Evolutionary conservation across 2,329 filamentous ascomycete species (phyloP), one percentile per base, ranked within the genome.

Genomic region (Ophiostoma sp.): DNA sequence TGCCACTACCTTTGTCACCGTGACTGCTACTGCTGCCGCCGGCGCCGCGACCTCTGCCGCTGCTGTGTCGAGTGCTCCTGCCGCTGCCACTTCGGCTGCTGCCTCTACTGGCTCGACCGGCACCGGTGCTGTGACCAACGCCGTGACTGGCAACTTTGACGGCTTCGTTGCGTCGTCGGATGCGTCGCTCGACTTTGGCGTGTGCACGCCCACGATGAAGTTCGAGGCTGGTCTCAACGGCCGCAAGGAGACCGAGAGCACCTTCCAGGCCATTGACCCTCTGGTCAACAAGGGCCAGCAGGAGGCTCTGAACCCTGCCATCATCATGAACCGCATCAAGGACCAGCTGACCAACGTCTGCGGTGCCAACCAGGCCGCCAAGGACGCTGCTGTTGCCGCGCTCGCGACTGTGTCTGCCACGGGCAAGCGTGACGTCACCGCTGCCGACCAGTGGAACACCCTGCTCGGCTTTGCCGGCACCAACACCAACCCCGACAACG

Each of bases 321-420:
- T 90, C 81, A 90, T 90, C 80, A 89, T 87, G 76, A 89, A 89
- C 82, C 84, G 87, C 70, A 86, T 90, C 76, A 87, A 85, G 77
- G 87, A 90, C 77, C 86, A 89, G 79, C 82, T 90, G 69, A 82
- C 77, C 75, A 90, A 89, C 78, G 85, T 87, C 49, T 90, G 88
- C 78, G 79, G 80, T 52, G 87, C 87, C 67, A 87, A 87, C 74
- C 81, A 79, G 40, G 86, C 84, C 4, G 88, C 87, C 67, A 81
- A 84, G 72, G 75, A 81, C 12, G 80, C 81, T 5, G 88, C 85
- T 76, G 73, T 76, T 65, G 76, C 78, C 38, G 87, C 86, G 2
- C 79, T 87, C 77, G 79, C 82, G 5, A 69, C 74, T 69, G 72
- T 77, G 64, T 65, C 68, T 65, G 73, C 73, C 14, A 69, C 74